Evolutionary conservation across 768 basidiomycete genomes (phyloP), one percentile per base, ranked within the genome.

Genomic region (Agrocybe chaxingu): DNA sequence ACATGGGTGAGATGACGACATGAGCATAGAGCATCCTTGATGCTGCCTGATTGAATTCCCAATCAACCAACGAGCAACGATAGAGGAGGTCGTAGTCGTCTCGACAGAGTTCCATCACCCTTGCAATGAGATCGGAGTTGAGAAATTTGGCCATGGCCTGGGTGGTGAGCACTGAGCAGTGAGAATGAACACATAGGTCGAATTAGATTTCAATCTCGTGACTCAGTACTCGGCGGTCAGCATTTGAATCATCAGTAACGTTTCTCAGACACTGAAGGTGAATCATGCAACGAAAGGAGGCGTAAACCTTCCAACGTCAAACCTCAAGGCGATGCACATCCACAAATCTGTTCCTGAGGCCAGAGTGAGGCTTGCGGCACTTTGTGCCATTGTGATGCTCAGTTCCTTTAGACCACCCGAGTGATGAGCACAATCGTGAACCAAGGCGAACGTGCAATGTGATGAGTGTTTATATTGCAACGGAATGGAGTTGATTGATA

Each of bases 21-120:
- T 62, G 60, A 11, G 61, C 57, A 52, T 82, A 83, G 0, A 84
- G 70, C 13, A 79, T 45, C 18, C 61, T 66, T 10, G 77, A 72
- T 7, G 79, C 73, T 7, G 68, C 73, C 33, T 57, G 54, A 55
- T 73, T 72, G 60, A 80, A 76, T n/a, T 70, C 67, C 47, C 64
- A 65, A 55, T 72, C 75, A 11, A 79, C 78, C 10, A 80, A 60
- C 34, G 77, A 62, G 56, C 73, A 80, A 7, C 52, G 55, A 48
- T 55, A 70, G 13, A 84, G 67, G 0, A 69, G 51, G 13, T 45
- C 42, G 48, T 65, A 69, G 52, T 79, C 70, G 8, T 71, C 57
- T 33, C 40, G 48, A 31, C 76, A 61, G 35, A 57, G 35, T 16
- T 62, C 65, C 6, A 79, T 36, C 30, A 76, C 56, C 36, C 60